Evolutionary conservation across 768 basidiomycete species (phyloP), one percentile per base, ranked within the genome.

Genomic region (Tulasnella sp.): DNA sequence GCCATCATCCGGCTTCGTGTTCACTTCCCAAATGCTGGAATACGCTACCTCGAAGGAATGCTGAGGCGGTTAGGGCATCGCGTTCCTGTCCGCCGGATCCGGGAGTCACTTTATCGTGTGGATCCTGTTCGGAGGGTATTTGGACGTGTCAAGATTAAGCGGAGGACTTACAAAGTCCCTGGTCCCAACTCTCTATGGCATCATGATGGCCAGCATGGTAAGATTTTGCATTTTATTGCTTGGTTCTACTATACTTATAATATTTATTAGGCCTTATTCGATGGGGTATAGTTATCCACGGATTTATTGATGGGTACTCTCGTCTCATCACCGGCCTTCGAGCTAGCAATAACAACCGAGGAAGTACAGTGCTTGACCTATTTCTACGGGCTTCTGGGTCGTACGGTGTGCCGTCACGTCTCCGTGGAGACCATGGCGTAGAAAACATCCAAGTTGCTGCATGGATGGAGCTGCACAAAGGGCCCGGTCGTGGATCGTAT

Each of bases 311-410:
- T 54, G 63, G 63, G 3, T 57, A 57, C 34, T 58, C 58, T 8
- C 54, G 61, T 12, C 25, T 60, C 5, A 35, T 56, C 5, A 41
- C 29, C 9, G 45, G 10, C 2, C 20, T 56, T 29, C n/a, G 32
- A 1, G 53, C 54, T 13, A 34, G 6, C 19, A 37, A 46, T 16
- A 56, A 46, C 39, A 56, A 56, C 37, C n/a, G 40, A 5, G 53
- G 53, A 6, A 27, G 13, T 12, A 48, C 41, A n/a, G 69, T 72
- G 2, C 59, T 69, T 8, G 39, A 59, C 3, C 48, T 73, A 1
- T 72, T 73, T 53, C 25, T 55, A 0, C 50, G 57, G 6, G 54
- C 59, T 9, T 48, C 57, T 12, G 24, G 44, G 5, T 40, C 22
- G 0, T 62, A 64, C 56, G 67, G 69, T 4, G 42, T 64, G 8